Evolutionary conservation across 1,139 yeast species (phyloP), one percentile per base, ranked within the genome.

Genomic region (Scheffersomyces stambukii): DNA sequence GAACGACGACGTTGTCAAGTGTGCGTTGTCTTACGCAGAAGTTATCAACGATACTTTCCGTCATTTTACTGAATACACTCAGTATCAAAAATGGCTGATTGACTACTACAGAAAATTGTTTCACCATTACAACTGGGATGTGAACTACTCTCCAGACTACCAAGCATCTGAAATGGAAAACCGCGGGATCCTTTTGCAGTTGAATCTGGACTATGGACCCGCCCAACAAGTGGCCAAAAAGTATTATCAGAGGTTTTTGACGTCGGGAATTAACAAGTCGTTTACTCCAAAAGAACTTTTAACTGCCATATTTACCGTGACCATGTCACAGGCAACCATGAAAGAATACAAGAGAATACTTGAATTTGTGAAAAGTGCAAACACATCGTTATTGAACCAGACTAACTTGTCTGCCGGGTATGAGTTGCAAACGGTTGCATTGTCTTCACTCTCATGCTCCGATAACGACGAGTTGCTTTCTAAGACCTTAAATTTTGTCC

Each of bases 331-430:
- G 21, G 63, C 65, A 4, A 57, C 50, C 17, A 56, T 63, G 31
- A 70, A 73, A 37, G 77, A 72, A 22, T 79, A 77, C 61, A 78
- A 78, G 47, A 76, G 71, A 41, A 52, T 77, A 3, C 53, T 69
- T 22, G 73, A 70, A 22, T 48, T 77, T 13, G 70, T 70, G 7
- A 74, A 75, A 35, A 67, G 67, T 36, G 62, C 79, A 8, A 59
- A 66, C 28, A 51, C 53, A 8, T 55, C 65, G 11, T 48, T 51
- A 20, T 46, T 60, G 32, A 53, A 48, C 15, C 55, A 65, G 36
- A 52, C 72, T 11, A 54, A 60, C 32, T 24, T 31, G 3, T 50
- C 46, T 5, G 32, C 46, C 6, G 35, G 46, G 2, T 42, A 44
- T n/a, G 67, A 62, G 18, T 50, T 77, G 19, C 81, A 75, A 45